These are phyloP conservation scores for Zygosaccharomyces kombuchaensis DNA, from an alignment of 805 yeast genomes.

Conservation along the genomic window DNA sequence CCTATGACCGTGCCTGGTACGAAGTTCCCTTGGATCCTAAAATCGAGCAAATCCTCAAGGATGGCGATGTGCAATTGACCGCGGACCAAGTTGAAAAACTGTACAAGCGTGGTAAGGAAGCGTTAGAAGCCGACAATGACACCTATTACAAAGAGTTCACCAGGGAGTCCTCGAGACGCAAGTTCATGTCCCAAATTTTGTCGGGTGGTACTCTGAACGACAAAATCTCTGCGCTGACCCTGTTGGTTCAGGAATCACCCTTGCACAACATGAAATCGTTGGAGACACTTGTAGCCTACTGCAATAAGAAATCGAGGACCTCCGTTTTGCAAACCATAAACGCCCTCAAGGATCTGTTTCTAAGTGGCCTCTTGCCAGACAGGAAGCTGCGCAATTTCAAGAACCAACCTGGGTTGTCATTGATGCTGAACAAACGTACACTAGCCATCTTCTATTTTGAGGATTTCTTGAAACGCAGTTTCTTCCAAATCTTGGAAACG, in stretches of 20 bases:
- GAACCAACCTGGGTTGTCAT: constrained; percentile 56
- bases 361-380: constrained; percentile 80
- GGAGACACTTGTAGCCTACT: constrained; percentile 69
- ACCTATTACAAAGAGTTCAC: constrained; percentile 68
- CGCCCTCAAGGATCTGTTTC: constrained; percentile 82
- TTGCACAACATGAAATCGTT: constrained; percentile 80
- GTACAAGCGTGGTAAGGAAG: constrained; percentile 58
- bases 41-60: constrained; percentile 18
- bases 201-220: constrained; percentile 91
- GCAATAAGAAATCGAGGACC: constrained; percentile 88
- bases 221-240: constrained; percentile 90
- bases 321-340: constrained; percentile 88
- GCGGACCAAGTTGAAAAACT: constrained; percentile 58
- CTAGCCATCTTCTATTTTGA: constrained; percentile 80
- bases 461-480: constrained; percentile 75
- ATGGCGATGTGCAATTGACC: constrained; percentile 29
- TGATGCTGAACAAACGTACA: constrained; percentile 46
- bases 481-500: constrained; percentile 68
- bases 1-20: constrained; percentile 74
- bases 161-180: constrained; percentile 72
- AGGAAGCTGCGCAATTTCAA: constrained; percentile 77
- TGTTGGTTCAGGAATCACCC: constrained; percentile 93
- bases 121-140: constrained; percentile 67
- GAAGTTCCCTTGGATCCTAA: constrained; percentile 45
- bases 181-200: constrained; percentile 83